Conservation (phyloP, 1,139 yeast species). For the Pichia sp. region DNA sequence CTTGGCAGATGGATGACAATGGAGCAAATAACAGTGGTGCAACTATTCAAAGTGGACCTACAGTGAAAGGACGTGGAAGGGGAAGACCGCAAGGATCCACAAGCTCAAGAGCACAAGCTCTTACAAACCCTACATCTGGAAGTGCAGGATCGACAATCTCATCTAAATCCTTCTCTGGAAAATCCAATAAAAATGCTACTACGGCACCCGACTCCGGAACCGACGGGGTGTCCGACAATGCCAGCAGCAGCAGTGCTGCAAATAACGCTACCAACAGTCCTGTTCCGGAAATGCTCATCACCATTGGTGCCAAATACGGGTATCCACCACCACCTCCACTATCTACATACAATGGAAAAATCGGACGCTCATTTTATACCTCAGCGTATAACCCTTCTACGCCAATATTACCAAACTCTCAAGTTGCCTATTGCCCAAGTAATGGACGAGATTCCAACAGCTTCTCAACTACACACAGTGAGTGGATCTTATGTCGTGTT, state of each 20-base stretch:
- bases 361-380: conserved; percentile 31
- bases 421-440: conserved; percentile 75
- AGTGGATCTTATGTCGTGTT: conserved; percentile 97
- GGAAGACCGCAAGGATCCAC: conserved; percentile 15
- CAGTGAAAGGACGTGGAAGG: conserved; percentile 8
- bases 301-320: conserved; percentile 15
- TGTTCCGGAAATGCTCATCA: conserved; percentile 7
- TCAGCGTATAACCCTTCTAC: conserved; percentile 52
- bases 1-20: not conserved
- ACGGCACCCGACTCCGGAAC: not conserved
- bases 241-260: not conserved
- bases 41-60: not conserved
- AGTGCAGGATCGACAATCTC: not conserved
- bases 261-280: not conserved
- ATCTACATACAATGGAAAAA: conserved; percentile 18
- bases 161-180: not conserved
- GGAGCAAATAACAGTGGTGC: not conserved
- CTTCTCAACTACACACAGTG: conserved; percentile 37
- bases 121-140: not conserved
- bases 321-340: conserved; percentile 20
- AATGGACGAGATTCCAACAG: not conserved
- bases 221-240: not conserved
- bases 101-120: not conserved
- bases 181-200: not conserved
- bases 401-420: conserved; percentile 64